Conservation (phyloP, 495 filamentous ascomycete species). For the Monascus purpureus region DNA sequence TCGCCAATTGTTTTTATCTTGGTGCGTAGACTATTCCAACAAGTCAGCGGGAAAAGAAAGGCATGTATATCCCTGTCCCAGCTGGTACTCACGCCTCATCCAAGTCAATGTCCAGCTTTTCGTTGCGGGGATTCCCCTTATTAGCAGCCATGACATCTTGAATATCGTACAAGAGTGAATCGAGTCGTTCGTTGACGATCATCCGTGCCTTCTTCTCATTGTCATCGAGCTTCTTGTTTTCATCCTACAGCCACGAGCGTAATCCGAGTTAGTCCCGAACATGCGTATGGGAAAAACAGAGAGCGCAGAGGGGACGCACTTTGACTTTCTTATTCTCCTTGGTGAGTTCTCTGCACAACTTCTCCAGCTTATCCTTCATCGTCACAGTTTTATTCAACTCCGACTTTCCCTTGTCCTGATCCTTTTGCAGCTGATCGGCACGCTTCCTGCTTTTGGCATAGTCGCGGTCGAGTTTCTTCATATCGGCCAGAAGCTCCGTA, state of each 20-base stretch:
- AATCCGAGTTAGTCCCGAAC: too few relatives aligned
- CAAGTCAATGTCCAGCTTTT: conserved; percentile 62
- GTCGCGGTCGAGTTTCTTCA: conserved; percentile 89
- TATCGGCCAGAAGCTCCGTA: conserved; percentile 76
- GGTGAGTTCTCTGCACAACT: conserved; percentile 79
- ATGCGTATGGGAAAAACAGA: too few relatives aligned
- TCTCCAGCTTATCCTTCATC: conserved; percentile 90
- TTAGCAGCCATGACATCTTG: conserved; percentile 70
- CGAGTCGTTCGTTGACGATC: conserved; percentile 73
- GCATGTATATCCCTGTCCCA: not conserved
- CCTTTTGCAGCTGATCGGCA: conserved; percentile 88
- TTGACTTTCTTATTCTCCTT: conserved; percentile 96
- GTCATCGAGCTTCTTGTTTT: conserved; percentile 75
- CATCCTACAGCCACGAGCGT: conserved; percentile 54
- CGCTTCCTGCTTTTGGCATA: conserved; percentile 92
- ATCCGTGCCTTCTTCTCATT: conserved; percentile 67
- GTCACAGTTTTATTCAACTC: conserved; percentile 78
- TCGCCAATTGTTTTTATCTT: conserved; percentile 91
- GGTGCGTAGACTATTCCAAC: conserved; percentile 53
- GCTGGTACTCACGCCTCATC: conserved; percentile 61
- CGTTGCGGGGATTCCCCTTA: conserved; percentile 58
- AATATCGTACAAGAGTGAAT: conserved; percentile 58
- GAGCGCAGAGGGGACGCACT: too few relatives aligned
- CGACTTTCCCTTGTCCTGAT: conserved; percentile 75
- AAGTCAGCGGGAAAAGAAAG: too few relatives aligned